Percentiles rank a stretch among this genome's conserved stretches.
Conservation (phyloP, 2,329 filamentous ascomycete genomes). For the Tolypocladium cylindrosporum region DNA sequence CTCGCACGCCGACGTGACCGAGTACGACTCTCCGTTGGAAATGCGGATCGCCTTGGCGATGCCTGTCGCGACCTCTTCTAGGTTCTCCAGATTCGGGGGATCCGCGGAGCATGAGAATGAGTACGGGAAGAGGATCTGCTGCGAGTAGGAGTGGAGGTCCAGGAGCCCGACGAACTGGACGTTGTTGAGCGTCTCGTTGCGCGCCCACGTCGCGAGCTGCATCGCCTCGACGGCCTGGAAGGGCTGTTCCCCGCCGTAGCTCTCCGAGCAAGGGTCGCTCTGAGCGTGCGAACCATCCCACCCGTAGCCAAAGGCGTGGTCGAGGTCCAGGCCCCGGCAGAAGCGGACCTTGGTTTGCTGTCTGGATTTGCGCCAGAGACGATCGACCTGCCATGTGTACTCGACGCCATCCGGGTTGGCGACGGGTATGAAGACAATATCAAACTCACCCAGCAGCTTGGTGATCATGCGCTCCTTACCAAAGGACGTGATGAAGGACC, state of each 20-base stretch:
- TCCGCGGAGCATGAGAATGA: conserved; percentile 69
- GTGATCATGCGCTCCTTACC: conserved; percentile 63
- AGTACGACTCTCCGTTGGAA: conserved; percentile 66
- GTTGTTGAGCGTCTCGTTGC: conserved; percentile 64
- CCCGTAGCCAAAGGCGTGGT: conserved; percentile 74
- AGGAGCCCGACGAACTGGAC: conserved; percentile 74
- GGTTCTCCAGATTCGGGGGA: conserved; percentile 81
- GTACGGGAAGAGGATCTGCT: conserved; percentile 90
- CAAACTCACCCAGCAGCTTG: conserved; percentile 71
- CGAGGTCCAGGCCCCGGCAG: conserved; percentile 81
- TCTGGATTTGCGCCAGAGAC: conserved; percentile 90
- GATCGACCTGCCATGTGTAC: conserved; percentile 85
- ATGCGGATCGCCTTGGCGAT: conserved; percentile 81
- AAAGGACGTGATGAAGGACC: conserved; percentile 76
- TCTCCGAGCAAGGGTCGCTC: conserved; percentile 81
- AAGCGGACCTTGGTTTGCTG: conserved; percentile 74
- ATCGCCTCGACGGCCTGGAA: conserved; percentile 77
- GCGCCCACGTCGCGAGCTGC: conserved; percentile 70
- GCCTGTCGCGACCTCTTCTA: conserved; percentile 81
- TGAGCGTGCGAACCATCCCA: conserved; percentile 63
- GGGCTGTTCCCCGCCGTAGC: conserved; percentile 71
- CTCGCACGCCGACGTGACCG: conserved; percentile 77
- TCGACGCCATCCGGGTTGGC: conserved; percentile 91
- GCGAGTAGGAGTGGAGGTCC: conserved; percentile 90
- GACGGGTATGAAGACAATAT: conserved; percentile 80